Percentiles rank a stretch among this genome's conserved stretches.
These are phyloP conservation scores for Xerocomus potaroensis DNA, from an alignment of 768 basidiomycete species.

Conservation along the genomic window DNA sequence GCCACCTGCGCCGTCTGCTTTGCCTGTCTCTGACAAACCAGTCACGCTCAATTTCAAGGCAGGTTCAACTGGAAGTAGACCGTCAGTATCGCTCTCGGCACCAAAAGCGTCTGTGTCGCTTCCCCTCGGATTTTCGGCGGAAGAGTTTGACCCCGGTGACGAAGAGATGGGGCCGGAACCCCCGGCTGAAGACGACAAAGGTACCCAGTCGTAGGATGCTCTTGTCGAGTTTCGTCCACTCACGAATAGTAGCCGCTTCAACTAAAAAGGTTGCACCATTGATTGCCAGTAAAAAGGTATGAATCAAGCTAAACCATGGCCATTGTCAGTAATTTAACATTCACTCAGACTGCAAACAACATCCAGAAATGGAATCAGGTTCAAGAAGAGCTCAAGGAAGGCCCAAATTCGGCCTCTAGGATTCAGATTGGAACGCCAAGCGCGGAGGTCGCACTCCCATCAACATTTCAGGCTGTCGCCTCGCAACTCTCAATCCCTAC, in stretches of 20 bases:
- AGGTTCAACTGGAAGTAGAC: constrained; percentile 18
- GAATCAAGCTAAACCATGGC: constrained; percentile 1
- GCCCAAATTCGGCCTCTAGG: constrained; percentile 27
- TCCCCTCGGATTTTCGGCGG: constrained; percentile 63
- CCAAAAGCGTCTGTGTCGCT: constrained; percentile 38
- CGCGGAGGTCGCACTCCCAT: constrained; percentile 6
- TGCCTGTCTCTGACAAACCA: constrained; percentile 77
- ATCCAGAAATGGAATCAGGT: constrained; percentile 98
- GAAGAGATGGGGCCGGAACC: constrained; percentile 42
- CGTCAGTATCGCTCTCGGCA: constrained; percentile 15
- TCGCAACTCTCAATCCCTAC: constrained; percentile 14
- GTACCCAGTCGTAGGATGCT: constrained; percentile 6
- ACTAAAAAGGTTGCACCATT: constrained; percentile 76
- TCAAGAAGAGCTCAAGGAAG: constrained; percentile 75
- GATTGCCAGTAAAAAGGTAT: constrained; percentile 82
- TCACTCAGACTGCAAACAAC: constrained; percentile 70
- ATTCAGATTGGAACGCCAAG: constrained; percentile 7
- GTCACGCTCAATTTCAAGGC: constrained; percentile 74
- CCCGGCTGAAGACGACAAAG: constrained; percentile 46
- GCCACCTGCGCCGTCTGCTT: constrained; percentile 54
- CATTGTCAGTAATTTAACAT: constrained; percentile 1
- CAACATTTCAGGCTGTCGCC: constrained; percentile 6
- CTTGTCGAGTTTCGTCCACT: constrained; percentile 3
- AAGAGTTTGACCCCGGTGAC: constrained; percentile 45
- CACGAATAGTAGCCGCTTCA: constrained; percentile 34